These are phyloP conservation scores for Talaromyces liani DNA, from an alignment of 495 filamentous ascomycete species.

Conservation along the genomic window DNA sequence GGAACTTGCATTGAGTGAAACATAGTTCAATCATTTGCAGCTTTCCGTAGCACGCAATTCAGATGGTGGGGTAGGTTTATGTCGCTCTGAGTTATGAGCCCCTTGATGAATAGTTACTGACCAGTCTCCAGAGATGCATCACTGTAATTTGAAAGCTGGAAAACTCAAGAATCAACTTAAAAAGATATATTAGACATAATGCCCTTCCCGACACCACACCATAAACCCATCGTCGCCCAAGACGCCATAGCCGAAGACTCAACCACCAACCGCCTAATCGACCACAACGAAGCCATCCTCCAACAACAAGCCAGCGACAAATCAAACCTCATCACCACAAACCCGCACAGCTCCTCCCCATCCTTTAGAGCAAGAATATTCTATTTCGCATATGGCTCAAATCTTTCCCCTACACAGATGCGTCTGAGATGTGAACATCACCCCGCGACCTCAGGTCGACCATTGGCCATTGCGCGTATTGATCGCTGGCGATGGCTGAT, in stretches of 20 bases:
- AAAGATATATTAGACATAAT: background rate
- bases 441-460: conserved; percentile 40
- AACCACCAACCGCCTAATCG: conserved; percentile 4
- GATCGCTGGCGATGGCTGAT: conserved; percentile 57
- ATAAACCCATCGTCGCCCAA: conserved; percentile 6
- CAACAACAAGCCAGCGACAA: background rate
- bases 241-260: conserved; percentile 5
- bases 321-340: background rate
- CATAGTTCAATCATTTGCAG: background rate
- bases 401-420: conserved; percentile 66
- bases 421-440: conserved; percentile 47
- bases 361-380: conserved; percentile 14
- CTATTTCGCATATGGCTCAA: conserved; percentile 72
- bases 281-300: conserved; percentile 7
- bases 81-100: background rate
- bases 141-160: background rate
- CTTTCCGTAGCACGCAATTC: background rate
- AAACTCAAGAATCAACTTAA: no score
- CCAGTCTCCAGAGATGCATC: background rate
- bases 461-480: conserved; percentile 39
- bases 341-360: background rate
- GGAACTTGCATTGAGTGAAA: background rate
- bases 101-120: background rate
- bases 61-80: background rate
- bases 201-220: background rate